Evolutionary conservation across 140 eudicot species (phyloP).

Genomic region (Cichorium intybus): DNA sequence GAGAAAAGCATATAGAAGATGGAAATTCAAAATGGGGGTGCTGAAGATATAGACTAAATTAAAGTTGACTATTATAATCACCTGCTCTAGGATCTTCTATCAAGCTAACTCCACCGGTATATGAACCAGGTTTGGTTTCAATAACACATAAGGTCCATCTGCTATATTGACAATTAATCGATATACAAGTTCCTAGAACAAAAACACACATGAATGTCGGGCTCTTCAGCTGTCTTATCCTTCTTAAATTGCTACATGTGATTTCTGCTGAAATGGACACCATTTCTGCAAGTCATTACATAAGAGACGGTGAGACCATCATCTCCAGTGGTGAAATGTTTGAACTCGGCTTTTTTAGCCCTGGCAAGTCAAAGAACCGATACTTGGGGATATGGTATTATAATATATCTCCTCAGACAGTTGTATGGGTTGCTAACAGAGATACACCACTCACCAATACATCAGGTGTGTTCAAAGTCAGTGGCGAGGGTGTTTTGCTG

Average conservation of each 20-base stretch:
- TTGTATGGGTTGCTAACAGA: constrained; percentile 30
- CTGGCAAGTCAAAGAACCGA: constrained; percentile 23
- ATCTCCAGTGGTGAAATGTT: constrained; percentile 17
- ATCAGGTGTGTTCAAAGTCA: constrained; percentile 14
- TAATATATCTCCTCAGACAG: constrained; percentile 20
- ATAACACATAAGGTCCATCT: background rate
- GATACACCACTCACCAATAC: background rate
- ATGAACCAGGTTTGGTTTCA: too few species aligned
- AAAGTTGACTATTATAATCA: background rate
- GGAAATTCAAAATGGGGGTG: background rate
- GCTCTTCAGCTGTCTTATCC: background rate
- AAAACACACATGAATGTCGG: background rate
- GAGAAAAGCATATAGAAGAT: background rate
- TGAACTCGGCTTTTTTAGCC: constrained; percentile 32
- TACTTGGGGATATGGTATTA: constrained; percentile 40
- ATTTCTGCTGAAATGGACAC: constrained; percentile 14
- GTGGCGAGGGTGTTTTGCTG: background rate
- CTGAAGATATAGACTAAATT: background rate
- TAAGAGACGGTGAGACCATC: constrained; percentile 17
- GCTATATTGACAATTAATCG: background rate
- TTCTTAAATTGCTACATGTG: background rate
- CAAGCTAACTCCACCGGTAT: too few species aligned
- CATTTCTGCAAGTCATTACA: background rate
- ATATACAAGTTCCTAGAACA: background rate
- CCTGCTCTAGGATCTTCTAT: too few species aligned